Percentiles rank a stretch among this genome's conserved stretches.
Evolutionary conservation across 208 protist genomes (phyloP).

Genomic region (Leptomonas pyrrhocoris): DNA sequence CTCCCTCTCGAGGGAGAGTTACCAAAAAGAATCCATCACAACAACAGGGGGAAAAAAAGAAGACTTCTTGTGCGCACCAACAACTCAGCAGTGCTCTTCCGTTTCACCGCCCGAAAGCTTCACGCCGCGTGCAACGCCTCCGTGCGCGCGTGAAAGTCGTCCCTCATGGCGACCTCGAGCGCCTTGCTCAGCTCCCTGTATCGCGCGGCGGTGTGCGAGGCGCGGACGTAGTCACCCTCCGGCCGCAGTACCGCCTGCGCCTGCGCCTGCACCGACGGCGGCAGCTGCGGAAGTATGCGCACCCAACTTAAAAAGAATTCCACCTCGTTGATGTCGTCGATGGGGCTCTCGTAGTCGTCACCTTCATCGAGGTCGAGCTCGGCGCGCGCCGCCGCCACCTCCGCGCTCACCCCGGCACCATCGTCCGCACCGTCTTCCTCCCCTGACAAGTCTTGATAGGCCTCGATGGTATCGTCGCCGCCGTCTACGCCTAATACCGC

Average conservation of each 20-base stretch:
- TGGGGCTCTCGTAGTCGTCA: slow-evolving; percentile 87
- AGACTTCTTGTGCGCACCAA: neutral
- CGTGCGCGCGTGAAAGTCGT: slow-evolving; percentile 46
- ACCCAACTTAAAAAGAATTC: slow-evolving; percentile 50
- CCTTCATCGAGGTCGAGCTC: slow-evolving; percentile 65
- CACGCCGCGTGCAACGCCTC: slow-evolving; percentile 15
- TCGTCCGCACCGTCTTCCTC: slow-evolving; percentile 33
- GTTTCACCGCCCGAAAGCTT: no score
- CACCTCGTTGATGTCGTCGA: slow-evolving; percentile 89
- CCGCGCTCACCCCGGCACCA: slow-evolving; percentile 3
- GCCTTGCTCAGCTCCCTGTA: slow-evolving; percentile 61
- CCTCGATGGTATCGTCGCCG: slow-evolving; percentile 42
- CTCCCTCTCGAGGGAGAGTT: no score
- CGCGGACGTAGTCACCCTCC: slow-evolving; percentile 48
- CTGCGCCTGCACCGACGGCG: slow-evolving; percentile 22
- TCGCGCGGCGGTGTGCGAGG: slow-evolving; percentile 43
- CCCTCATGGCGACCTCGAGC: slow-evolving; percentile 57
- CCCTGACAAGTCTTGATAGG: slow-evolving; percentile 43
- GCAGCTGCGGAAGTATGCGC: slow-evolving; percentile 25
- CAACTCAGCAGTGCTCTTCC: no score
- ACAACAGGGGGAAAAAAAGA: slow-evolving; percentile 21
- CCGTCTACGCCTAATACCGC: slow-evolving; percentile 47
- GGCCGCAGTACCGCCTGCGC: slow-evolving; percentile 31
- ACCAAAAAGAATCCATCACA: neutral
- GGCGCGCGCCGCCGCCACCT: slow-evolving; percentile 15